phyloP scores from a whole-genome alignment of 2,329 filamentous ascomycete genomes.

The Monosporascus sp. region DNA sequence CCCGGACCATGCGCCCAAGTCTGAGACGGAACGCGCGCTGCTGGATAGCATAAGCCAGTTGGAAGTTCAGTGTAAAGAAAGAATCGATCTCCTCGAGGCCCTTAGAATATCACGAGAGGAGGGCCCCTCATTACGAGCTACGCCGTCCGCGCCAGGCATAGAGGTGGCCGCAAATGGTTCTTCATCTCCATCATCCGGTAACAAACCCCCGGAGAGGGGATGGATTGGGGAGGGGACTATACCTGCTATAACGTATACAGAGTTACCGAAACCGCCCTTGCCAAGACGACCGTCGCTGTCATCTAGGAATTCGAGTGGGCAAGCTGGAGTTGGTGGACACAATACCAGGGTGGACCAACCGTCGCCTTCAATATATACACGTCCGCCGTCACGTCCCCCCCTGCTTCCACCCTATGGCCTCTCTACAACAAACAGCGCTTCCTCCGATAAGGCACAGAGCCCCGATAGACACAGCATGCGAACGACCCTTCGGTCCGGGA shows the following conservation, averaged over 20 bases:
- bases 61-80: slow-evolving; percentile 88
- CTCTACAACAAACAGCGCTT: slow-evolving; percentile 12
- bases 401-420: slow-evolving; percentile 27
- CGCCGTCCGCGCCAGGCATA: slow-evolving; percentile 11
- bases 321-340: slow-evolving; percentile 33
- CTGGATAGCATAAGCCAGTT: slow-evolving; percentile 76
- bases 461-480: slow-evolving; percentile 59
- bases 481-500: slow-evolving; percentile 52
- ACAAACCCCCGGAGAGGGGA: slow-evolving; percentile 33
- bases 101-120: slow-evolving; percentile 61
- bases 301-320: slow-evolving; percentile 48
- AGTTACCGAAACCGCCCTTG: slow-evolving; percentile 66
- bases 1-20: slow-evolving; percentile 62
- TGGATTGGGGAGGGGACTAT: slow-evolving; percentile 80
- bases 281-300: slow-evolving; percentile 53
- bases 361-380: slow-evolving; percentile 19
- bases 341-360: slow-evolving; percentile 15
- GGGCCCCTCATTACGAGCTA: slow-evolving; percentile 24
- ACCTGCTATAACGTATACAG: slow-evolving; percentile 71
- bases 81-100: slow-evolving; percentile 81
- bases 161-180: slow-evolving; percentile 13
- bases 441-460: slow-evolving; percentile 43
- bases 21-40: slow-evolving; percentile 78
- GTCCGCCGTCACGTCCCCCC: slow-evolving; percentile 9
- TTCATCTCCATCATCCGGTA: slow-evolving; percentile 1